Base-by-base conservation (phyloP, 805 yeast species). In the Komagataella mondaviorum region DNA sequence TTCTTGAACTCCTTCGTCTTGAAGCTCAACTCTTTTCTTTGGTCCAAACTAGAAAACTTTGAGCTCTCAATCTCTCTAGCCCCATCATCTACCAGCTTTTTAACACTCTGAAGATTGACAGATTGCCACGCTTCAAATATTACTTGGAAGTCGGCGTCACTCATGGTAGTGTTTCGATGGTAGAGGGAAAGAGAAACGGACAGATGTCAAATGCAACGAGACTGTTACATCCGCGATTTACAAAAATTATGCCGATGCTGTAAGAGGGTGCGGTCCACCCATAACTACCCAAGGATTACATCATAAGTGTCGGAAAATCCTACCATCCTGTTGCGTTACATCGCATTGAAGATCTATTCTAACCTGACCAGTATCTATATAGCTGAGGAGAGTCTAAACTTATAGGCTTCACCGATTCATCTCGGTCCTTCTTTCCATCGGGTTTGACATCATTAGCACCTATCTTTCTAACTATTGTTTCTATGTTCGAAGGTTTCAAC, bases 1-100 rank as follows among this genome's bases (percentile, higher is more conserved):
- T 84, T 88, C 63, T 82, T 81, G 68, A 91, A 93, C 48, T 75
- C 81, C 60, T 91, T 91, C n/a, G 99, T 93, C 62, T 80, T 80
- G 3, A 82, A 66, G 0, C 98, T 95, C 49, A 91, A 69, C 39
- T 77, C 79, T 63, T 87, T 88, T 55, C 99, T 75, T 39, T 82
- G 76, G 7, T 80, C 71, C 47, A 88, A 71, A 0, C 95, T 85
- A 45, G 66, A 68, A 49, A 80, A 73, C 63, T 89, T 96, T 22
- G 77, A 76, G 18, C 78, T 81, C 60, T 85, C 83, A 46, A 91
- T 77, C 57, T 80, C 82, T 45, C 83, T 59, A 1, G 90, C 95
- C 57, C 84, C 84, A 46, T 73, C 75, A 62, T 91, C 97, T 52
- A 91, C 70, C 52, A 75, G 74, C 56, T 73, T 75, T 63, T 91